Conservation (phyloP, 2,329 filamentous ascomycete genomes). For the Falciphora oryzae region DNA sequence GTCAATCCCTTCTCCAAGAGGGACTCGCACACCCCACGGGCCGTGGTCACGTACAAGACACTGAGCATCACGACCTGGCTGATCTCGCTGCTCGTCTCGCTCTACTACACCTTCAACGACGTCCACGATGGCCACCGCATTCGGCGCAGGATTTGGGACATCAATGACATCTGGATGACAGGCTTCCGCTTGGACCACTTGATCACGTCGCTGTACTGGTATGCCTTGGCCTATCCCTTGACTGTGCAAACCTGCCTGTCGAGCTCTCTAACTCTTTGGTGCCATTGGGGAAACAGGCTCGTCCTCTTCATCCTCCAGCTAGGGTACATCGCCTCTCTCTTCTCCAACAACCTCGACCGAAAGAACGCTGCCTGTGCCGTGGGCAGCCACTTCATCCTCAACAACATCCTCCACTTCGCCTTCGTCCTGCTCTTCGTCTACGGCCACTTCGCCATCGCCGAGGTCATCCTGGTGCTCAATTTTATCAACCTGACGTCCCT, state of each 20-base stretch:
- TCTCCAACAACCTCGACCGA: conserved; percentile 56
- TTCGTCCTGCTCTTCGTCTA: conserved; percentile 82
- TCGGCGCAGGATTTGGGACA: conserved; percentile 65
- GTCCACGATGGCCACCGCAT: conserved; percentile 57
- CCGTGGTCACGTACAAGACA: conserved; percentile 69
- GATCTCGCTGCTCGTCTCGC: conserved; percentile 61
- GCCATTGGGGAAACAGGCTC: conserved; percentile 42
- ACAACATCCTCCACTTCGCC: conserved; percentile 76
- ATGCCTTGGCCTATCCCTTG: conserved; percentile 17
- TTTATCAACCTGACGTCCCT: conserved; percentile 72
- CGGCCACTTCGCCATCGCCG: conserved; percentile 67
- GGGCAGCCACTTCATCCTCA: conserved; percentile 76
- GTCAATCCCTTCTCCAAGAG: conserved; percentile 73
- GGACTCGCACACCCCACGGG: conserved; percentile 55
- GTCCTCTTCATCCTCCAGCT: conserved; percentile 69
- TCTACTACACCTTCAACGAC: conserved; percentile 66
- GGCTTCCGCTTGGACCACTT: conserved; percentile 69
- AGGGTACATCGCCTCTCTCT: conserved; percentile 71
- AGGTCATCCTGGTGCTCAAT: conserved; percentile 72
- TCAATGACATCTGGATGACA: conserved; percentile 61
- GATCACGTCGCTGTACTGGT: conserved; percentile 72
- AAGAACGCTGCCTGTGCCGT: conserved; percentile 69
- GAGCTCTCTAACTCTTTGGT: conserved; percentile 7
- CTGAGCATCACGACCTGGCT: conserved; percentile 70
- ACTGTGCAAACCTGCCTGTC: background rate